These are phyloP conservation scores for Candida ulmi DNA, from an alignment of 805 yeast species.

Conservation along the genomic window DNA sequence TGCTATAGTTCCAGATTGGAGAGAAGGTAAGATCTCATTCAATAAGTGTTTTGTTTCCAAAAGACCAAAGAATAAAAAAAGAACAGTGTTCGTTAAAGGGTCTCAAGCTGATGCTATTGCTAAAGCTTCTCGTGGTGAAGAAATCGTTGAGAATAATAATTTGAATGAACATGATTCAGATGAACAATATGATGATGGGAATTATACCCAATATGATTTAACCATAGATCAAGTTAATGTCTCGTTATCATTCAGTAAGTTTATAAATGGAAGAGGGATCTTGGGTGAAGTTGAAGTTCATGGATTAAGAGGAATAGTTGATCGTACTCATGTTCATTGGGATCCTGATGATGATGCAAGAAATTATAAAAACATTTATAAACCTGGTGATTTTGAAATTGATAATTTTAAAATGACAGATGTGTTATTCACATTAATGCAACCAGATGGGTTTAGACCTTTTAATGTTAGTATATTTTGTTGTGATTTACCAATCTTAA, in stretches of 20 bases:
- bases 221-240: slow-evolving; percentile 82
- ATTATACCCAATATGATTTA: slow-evolving; percentile 91
- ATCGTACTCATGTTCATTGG: slow-evolving; percentile 84
- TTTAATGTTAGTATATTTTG: slow-evolving; percentile 84
- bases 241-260: slow-evolving; percentile 73
- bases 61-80: slow-evolving; percentile 56
- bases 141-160: slow-evolving; percentile 1
- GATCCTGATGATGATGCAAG: slow-evolving; percentile 77
- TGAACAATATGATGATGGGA: slow-evolving; percentile 71
- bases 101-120: slow-evolving; percentile 69
- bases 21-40: slow-evolving; percentile 78
- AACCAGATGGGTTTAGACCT: slow-evolving; percentile 77
- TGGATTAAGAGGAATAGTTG: slow-evolving; percentile 90
- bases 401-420: slow-evolving; percentile 81
- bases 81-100: slow-evolving; percentile 56
- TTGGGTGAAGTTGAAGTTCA: slow-evolving; percentile 71
- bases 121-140: slow-evolving; percentile 23
- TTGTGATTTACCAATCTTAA: slow-evolving; percentile 69
- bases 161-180: too few relatives aligned
- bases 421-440: slow-evolving; percentile 71
- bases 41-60: slow-evolving; percentile 81
- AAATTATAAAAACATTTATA: slow-evolving; percentile 64
- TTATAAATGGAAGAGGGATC: slow-evolving; percentile 89
- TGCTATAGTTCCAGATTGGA: slow-evolving; percentile 94
- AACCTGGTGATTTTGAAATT: slow-evolving; percentile 91